A percentile compares a stretch with the other conserved stretches of the same genome.
Conservation (phyloP, 306 rosid genomes). For the Ammopiptanthus mongolicus region DNA sequence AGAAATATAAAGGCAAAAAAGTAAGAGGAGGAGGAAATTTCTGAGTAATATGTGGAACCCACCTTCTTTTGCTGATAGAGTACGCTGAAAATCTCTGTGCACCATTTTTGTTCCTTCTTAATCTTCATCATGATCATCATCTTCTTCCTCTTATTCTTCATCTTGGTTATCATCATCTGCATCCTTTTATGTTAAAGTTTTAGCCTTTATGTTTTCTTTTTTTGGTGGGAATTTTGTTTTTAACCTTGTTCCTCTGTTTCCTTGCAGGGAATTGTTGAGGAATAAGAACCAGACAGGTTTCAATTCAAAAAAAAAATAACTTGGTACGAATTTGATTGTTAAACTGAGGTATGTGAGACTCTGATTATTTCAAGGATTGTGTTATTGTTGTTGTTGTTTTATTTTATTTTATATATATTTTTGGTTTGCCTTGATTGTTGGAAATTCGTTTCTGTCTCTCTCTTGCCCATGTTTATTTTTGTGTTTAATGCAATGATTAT, state of each 20-base stretch:
- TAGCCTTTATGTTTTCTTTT: background rate
- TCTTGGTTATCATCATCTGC: constrained; percentile 16
- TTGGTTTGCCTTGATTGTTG: constrained; percentile 5
- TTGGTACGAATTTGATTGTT: background rate
- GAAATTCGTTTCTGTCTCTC: background rate
- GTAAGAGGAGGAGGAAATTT: background rate
- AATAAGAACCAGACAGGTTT: background rate
- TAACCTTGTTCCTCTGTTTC: background rate
- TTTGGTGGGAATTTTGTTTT: background rate
- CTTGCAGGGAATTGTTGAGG: background rate
- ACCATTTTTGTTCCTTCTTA: background rate
- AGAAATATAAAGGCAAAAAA: background rate
- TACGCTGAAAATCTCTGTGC: background rate
- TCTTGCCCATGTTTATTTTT: background rate
- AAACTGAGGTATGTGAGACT: constrained; percentile 27
- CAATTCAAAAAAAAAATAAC: background rate
- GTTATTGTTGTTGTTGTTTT: background rate
- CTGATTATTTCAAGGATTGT: constrained; percentile 7
- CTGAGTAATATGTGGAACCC: constrained; percentile 1
- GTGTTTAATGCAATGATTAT: background rate
- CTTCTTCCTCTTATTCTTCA: background rate
- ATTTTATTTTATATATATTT: background rate
- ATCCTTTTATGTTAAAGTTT: constrained; percentile 1
- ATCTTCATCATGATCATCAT: background rate
- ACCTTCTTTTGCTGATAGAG: constrained; percentile 17